These are phyloP conservation scores for Xerocomellus amylosporus DNA, from an alignment of 768 basidiomycete species.

Conservation along the genomic window DNA sequence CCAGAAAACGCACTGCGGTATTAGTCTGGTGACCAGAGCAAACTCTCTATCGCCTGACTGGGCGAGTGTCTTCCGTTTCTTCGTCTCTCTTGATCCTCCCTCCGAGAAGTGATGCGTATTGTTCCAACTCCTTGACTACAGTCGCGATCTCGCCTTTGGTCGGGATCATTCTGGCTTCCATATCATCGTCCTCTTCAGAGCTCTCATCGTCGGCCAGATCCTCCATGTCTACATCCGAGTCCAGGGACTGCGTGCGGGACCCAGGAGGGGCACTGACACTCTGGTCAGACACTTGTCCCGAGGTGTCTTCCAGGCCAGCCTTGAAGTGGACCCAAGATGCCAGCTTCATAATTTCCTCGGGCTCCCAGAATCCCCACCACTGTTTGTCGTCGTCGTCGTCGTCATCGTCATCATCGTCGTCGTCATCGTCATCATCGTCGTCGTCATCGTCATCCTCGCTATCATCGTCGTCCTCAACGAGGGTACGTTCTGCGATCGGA, in stretches of 20 bases:
- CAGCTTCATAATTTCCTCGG: constrained; percentile 60
- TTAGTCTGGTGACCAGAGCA: not conserved
- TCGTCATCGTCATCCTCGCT: constrained; percentile 24
- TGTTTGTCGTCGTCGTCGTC: constrained; percentile 32
- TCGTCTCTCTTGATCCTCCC: constrained; percentile 48
- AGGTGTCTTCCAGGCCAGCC: constrained; percentile 37
- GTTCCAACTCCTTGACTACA: constrained; percentile 53
- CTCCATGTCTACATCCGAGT: constrained; percentile 22
- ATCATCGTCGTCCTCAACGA: constrained; percentile 21
- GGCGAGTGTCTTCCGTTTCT: constrained; percentile 13
- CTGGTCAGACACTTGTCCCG: constrained; percentile 8
- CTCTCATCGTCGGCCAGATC: constrained; percentile 10
- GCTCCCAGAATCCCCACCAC: constrained; percentile 80
- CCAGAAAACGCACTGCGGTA: constrained; percentile 11
- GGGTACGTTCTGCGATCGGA: constrained; percentile 24
- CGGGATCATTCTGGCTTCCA: constrained; percentile 10
- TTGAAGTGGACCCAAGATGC: constrained; percentile 63
- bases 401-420: constrained; percentile 35
- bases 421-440: too few species aligned
- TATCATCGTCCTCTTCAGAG: constrained; percentile 6
- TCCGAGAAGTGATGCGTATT: constrained; percentile 58
- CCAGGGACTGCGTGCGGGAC: not conserved
- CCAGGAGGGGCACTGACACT: not conserved
- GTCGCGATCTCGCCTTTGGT: constrained; percentile 36
- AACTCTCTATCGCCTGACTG: constrained; percentile 10